A percentile compares a stretch with the other conserved stretches of the same genome.
phyloP scores from a whole-genome alignment of 139 green algal genomes.

The Chlorella sp. region DNA sequence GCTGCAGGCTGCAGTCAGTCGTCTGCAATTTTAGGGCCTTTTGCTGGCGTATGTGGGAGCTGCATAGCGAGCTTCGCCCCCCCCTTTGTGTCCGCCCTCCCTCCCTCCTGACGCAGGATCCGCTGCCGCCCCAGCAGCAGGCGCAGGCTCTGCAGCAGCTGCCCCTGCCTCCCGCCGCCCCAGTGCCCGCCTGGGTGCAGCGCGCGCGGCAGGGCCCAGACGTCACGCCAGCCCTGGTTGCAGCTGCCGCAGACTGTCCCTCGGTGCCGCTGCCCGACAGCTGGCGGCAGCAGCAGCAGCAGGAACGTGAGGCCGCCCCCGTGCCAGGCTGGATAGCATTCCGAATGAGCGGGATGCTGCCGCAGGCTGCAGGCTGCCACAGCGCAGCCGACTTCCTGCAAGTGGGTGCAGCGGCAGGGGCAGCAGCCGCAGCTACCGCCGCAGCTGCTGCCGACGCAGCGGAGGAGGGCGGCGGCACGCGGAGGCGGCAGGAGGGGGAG shows the following conservation, averaged over 20 bases:
- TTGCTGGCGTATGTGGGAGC: background rate
- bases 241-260: background rate
- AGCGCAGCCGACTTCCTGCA: background rate
- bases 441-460: background rate
- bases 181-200: conserved; percentile 2
- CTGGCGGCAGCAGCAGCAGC: background rate
- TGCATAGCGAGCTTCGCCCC: too few species aligned
- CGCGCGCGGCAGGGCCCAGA: background rate
- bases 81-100: too few species aligned
- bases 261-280: background rate
- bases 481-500: background rate
- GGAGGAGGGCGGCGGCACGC: background rate
- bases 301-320: background rate
- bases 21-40: background rate
- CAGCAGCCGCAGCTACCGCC: background rate
- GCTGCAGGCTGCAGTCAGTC: background rate
- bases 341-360: background rate
- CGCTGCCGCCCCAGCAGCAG: background rate
- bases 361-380: background rate
- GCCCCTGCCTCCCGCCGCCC: background rate
- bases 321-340: conserved; percentile 7
- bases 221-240: background rate
- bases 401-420: background rate
- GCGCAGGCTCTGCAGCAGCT: background rate
- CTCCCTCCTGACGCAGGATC: background rate